phyloP scores from a whole-genome alignment of 371 early-diverging fungal species.

The Actinomucor elegans region DNA sequence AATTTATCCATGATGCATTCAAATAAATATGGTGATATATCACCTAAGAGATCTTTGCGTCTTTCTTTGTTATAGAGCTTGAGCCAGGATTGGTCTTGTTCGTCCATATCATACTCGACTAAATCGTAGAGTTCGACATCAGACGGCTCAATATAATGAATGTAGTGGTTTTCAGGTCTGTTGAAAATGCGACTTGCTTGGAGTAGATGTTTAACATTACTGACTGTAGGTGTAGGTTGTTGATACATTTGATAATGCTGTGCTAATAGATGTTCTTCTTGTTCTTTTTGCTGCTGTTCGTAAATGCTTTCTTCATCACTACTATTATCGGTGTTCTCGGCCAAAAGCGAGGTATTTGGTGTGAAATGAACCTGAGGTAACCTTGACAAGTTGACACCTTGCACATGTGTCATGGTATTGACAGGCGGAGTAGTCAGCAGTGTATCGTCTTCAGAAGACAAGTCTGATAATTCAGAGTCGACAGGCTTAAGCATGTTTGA shows the following conservation, averaged over 20 bases:
- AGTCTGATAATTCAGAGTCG: neutral
- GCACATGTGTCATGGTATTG: neutral
- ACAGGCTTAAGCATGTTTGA: neutral
- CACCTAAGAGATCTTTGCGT: slow-evolving; percentile 47
- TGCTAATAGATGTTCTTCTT: slow-evolving; percentile 4
- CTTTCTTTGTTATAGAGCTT: slow-evolving; percentile 66
- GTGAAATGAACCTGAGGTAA: slow-evolving; percentile 3
- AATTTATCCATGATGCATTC: slow-evolving; percentile 89
- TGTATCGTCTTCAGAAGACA: slow-evolving; percentile 5
- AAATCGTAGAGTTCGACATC: slow-evolving; percentile 76
- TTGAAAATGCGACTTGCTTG: neutral
- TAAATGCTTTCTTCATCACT: neutral
- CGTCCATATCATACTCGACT: slow-evolving; percentile 97
- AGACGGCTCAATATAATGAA: slow-evolving; percentile 71
- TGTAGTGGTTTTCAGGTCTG: slow-evolving; percentile 57
- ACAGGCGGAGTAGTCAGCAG: neutral
- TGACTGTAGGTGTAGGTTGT: neutral
- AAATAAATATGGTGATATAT: slow-evolving; percentile 62
- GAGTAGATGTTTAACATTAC: neutral
- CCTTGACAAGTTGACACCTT: slow-evolving; percentile 1
- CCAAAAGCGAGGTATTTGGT: no score
- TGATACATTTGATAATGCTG: neutral
- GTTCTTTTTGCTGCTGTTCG: neutral
- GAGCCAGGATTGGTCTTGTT: slow-evolving; percentile 84
- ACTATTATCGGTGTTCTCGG: no score